Percentiles rank a stretch among this genome's conserved stretches.
phyloP scores from a whole-genome alignment of 495 filamentous ascomycete genomes.

The Rostrohypoxylon terebratum region DNA sequence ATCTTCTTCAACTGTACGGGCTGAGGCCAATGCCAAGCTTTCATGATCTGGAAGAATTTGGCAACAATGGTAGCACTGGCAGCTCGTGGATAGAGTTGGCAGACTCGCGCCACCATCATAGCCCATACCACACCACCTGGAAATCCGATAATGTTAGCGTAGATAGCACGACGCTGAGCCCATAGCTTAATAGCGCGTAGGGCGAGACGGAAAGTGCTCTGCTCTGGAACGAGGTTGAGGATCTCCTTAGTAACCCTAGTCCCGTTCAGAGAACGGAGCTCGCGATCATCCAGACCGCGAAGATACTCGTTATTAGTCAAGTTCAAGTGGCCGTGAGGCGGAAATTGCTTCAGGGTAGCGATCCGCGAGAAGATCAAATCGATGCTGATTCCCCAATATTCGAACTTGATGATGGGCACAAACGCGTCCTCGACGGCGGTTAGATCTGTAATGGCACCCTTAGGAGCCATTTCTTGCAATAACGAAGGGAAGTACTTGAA shows the following conservation, averaged over 20 bases:
- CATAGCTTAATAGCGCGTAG: constrained; percentile 94
- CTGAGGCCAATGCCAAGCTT: constrained; percentile 91
- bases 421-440: constrained; percentile 88
- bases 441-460: constrained; percentile 84
- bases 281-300: constrained; percentile 84
- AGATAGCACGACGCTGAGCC: constrained; percentile 92
- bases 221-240: constrained; percentile 85
- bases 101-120: constrained; percentile 94
- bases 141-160: constrained; percentile 94
- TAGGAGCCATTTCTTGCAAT: constrained; percentile 76
- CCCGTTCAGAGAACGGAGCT: constrained; percentile 90
- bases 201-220: constrained; percentile 86
- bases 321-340: constrained; percentile 70
- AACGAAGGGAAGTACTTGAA: constrained; percentile 86
- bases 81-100: constrained; percentile 96
- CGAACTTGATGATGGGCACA: constrained; percentile 96
- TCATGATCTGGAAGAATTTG: constrained; percentile 95
- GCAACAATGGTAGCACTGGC: constrained; percentile 83
- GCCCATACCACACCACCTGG: constrained; percentile 98
- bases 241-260: constrained; percentile 94
- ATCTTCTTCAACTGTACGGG: constrained; percentile 90
- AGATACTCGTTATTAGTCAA: constrained; percentile 85
- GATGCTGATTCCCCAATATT: constrained; percentile 89
- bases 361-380: constrained; percentile 93
- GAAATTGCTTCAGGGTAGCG: constrained; percentile 73